Percentiles rank a stretch among this genome's conserved stretches.
Evolutionary conservation across 371 early-diverging fungal species (phyloP).

Genomic region (Syncephalastrum contaminatum): DNA sequence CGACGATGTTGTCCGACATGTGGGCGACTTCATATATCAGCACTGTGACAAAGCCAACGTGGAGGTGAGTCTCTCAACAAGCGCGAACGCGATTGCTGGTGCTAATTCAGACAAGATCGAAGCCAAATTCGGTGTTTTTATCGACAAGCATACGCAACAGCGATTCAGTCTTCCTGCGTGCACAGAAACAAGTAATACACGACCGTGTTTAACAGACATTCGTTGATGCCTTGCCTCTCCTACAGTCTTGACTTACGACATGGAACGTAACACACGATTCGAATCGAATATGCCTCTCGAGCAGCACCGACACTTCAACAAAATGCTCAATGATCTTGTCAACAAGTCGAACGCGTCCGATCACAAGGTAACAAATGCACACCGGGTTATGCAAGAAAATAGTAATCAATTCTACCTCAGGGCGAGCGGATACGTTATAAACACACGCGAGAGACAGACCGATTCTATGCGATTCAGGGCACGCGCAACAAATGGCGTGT

Average conservation of each 20-base stretch:
- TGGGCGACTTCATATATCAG: slow-evolving; percentile 61
- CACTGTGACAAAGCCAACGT: slow-evolving; percentile 51
- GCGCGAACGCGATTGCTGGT: neutral
- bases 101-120: slow-evolving; percentile 61
- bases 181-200: slow-evolving; percentile 66
- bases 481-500: slow-evolving; percentile 55
- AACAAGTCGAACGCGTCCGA: slow-evolving; percentile 47
- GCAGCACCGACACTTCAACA: slow-evolving; percentile 70
- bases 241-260: slow-evolving; percentile 16
- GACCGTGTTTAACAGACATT: neutral
- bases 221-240: neutral
- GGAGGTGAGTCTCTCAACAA: slow-evolving; percentile 43
- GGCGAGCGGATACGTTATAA: slow-evolving; percentile 58
- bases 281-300: slow-evolving; percentile 68
- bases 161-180: slow-evolving; percentile 62
- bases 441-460: slow-evolving; percentile 71
- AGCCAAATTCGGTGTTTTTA: slow-evolving; percentile 75
- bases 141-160: slow-evolving; percentile 58
- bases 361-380: slow-evolving; percentile 25
- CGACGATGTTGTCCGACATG: slow-evolving; percentile 63
- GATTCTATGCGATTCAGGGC: slow-evolving; percentile 42
- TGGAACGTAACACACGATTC: slow-evolving; percentile 45
- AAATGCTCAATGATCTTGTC: slow-evolving; percentile 59
- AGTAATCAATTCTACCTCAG: slow-evolving; percentile 9
- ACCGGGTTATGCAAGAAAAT: neutral